Evolutionary conservation across 345 rosid species (phyloP), one percentile per base, ranked within the genome.

Genomic region (Carallia brachiata): DNA sequence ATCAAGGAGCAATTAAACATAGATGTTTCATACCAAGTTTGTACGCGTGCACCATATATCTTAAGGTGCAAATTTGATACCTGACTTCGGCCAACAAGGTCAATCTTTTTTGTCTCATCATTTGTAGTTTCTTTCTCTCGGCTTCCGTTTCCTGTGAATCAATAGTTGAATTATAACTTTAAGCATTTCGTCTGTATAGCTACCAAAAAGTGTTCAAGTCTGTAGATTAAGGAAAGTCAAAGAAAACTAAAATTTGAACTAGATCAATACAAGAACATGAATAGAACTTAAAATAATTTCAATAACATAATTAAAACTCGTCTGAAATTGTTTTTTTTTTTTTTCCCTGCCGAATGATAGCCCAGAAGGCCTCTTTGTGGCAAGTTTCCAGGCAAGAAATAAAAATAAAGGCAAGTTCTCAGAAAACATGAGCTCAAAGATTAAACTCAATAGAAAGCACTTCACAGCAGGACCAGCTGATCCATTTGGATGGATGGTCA

Each of bases 81-180:
- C 86, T 74, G 66, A 95, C 92, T 92, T 95, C 97, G 58, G 87
- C 89, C 44, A 65, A 23, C 12, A 92, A 83, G 30, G 65, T 80
- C 79, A 68, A 32, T 74, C 77, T 80, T 50, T 70, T 84, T 70
- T 83, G 85, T 73, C 84, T 89, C 84, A 89, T 68, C 83, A 79
- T 83, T 79, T 82, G 83, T 80, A 90, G 58, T 65, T 83, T 81
- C 80, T 65, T 82, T 76, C 63, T 80, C 73, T 61, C 79, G n/a
- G 65, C 74, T 75, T 84, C 90, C 18, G 86, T 81, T 74, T 91
- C 97, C 99, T 94, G 87, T 30, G 52, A 66, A 73, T 44, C 16
- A 44, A 44, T 44, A 44, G 50, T 12, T 12, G 50, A 44, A 44
- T 44, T 44, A 44, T 44, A 44, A 12, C 13, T 44, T 44, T 12